These are phyloP conservation scores for Solanum etuberosum DNA, from an alignment of 257 asterid genomes.

Conservation along the genomic window DNA sequence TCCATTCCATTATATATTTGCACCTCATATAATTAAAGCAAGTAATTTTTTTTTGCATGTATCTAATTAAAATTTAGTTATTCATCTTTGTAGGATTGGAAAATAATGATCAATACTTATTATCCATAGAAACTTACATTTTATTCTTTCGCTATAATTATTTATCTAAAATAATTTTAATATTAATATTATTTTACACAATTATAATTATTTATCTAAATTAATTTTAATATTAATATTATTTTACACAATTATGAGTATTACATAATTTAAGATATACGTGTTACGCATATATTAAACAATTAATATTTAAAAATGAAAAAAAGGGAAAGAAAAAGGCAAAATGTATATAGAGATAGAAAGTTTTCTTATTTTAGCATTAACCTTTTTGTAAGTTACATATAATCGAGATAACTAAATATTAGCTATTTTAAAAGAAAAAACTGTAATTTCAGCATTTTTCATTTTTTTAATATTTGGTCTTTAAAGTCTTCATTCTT, in stretches of 20 bases:
- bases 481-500: neutral
- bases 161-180: neutral
- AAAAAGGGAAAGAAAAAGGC: neutral
- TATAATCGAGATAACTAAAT: neutral
- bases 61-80: neutral
- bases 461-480: neutral
- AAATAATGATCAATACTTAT: neutral
- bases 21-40: neutral
- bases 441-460: neutral
- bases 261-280: neutral
- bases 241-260: neutral
- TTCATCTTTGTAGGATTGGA: neutral
- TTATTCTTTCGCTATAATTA: neutral
- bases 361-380: neutral
- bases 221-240: neutral
- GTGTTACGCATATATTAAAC: accelerated
- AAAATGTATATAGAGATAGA: neutral
- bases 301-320: neutral
- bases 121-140: neutral
- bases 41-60: neutral
- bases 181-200: too few relatives aligned
- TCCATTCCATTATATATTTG: neutral
- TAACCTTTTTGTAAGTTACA: neutral
- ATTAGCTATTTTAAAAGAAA: neutral
- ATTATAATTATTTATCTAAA: neutral